Evolutionary conservation across 768 basidiomycete genomes (phyloP), one percentile per base, ranked within the genome.

Genomic region (Lentinula edodes): DNA sequence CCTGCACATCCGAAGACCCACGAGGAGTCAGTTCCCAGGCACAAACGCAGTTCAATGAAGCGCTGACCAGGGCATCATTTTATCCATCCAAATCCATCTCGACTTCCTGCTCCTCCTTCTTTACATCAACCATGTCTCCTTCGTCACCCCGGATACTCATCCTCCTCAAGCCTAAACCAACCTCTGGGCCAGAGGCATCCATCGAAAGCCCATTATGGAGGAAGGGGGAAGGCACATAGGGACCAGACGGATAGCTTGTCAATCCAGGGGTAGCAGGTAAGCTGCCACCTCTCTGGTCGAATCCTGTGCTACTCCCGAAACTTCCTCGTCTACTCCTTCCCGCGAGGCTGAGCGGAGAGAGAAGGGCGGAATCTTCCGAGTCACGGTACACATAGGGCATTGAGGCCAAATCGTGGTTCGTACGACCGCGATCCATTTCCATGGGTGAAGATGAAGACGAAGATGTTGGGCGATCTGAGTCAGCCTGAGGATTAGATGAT

Each of bases 71-170:
- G 7, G 52, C 20, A 6, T 6, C 6, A 7, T 20, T 39, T 58
- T 15, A 58, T 1, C 28, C 58, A 28, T 60, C 59, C n/a, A 60
- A 50, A 10, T 60, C 51, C 59, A 60, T 60, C 34, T 52, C 36
- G 12, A 28, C 59, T 18, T 42, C 51, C 20, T 23, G 50, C 12
- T 39, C n/a, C 15, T 60, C 59, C 41, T 43, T 16, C 23, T 63
- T 60, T 3, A 52, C 20, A 46, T 32, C 57, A 5, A 34, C 23
- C 15, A 13, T 34, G 7, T 52, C 38, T 41, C 41, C 48, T 42
- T 46, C 28, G 7, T 51, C 9, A 23, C 50, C 36, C 6, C n/a
- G 39, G 16, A 60, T 52, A 52, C 39, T 60, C 59, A 60, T 60
- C 35, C 50, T 60, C 38, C 51, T 15, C 51, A 60, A 13, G 28